A percentile compares a stretch with the other conserved stretches of the same genome.
Conservation (phyloP, 306 rosid species). For the Ochetophila trinervis region DNA sequence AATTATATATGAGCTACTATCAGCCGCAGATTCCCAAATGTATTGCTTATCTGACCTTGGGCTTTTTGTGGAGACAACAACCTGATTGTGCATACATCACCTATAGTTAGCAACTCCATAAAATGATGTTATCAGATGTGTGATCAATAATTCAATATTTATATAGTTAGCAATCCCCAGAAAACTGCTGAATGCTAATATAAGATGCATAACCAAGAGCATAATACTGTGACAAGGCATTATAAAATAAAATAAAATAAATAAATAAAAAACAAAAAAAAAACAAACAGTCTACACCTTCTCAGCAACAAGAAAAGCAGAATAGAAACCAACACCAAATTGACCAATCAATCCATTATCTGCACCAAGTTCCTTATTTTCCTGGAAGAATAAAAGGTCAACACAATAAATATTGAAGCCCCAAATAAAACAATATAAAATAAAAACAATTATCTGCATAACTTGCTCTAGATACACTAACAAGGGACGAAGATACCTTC, state of each 20-base stretch:
- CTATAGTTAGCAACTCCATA: slow-evolving; percentile 28
- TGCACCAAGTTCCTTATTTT: slow-evolving; percentile 84
- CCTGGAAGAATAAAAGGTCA: slow-evolving; percentile 38
- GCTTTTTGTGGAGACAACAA: slow-evolving; percentile 91
- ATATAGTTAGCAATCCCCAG: not conserved
- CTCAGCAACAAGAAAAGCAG: slow-evolving; percentile 96
- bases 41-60: slow-evolving; percentile 90
- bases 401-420: slow-evolving; percentile 5
- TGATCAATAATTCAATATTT: too few relatives aligned
- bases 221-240: not conserved
- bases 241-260: too few relatives aligned
- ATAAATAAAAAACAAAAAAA: slow-evolving; percentile 1
- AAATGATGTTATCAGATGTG: not conserved
- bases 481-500: slow-evolving; percentile 44
- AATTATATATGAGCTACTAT: slow-evolving; percentile 82
- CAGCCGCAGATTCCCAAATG: slow-evolving; percentile 87
- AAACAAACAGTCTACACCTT: slow-evolving; percentile 47
- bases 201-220: slow-evolving; percentile 5
- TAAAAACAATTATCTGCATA: not conserved
- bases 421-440: not conserved
- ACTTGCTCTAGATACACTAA: not conserved
- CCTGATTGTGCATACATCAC: slow-evolving; percentile 44
- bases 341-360: slow-evolving; percentile 93
- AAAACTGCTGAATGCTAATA: not conserved
- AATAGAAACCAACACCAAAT: slow-evolving; percentile 98